These are phyloP conservation scores for Penicillium sp. DNA, from an alignment of 2,329 filamentous ascomycete species.

Conservation along the genomic window DNA sequence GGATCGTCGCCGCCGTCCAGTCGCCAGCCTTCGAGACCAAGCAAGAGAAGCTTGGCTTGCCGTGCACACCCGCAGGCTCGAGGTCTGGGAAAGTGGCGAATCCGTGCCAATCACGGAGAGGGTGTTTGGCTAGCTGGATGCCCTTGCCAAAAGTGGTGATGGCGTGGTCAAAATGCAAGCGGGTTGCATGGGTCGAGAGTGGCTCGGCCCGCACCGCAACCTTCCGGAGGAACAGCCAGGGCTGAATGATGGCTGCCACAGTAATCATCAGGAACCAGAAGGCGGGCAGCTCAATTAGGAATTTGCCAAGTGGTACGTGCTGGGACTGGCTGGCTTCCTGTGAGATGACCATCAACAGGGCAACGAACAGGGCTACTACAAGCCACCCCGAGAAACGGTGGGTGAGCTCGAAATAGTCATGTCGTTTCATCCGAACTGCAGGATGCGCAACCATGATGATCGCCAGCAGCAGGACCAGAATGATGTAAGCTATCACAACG, in stretches of 20 bases:
- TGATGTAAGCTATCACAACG: constrained; percentile 56
- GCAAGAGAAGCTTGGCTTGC: constrained; percentile 60
- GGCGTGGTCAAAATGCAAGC: constrained; percentile 67
- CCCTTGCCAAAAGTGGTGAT: constrained; percentile 58
- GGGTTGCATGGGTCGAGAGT: constrained; percentile 70
- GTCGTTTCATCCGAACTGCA: constrained; percentile 58
- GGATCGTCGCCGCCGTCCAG: constrained; percentile 67
- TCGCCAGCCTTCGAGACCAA: constrained; percentile 72
- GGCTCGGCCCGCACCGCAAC: constrained; percentile 64
- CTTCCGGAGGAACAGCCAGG: constrained; percentile 70
- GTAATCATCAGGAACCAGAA: constrained; percentile 69
- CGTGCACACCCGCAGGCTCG: constrained; percentile 12
- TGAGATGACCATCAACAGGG: constrained; percentile 58
- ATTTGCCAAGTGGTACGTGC: constrained; percentile 36
- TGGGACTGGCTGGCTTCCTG: constrained; percentile 41
- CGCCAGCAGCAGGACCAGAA: constrained; percentile 56
- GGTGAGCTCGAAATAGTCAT: constrained; percentile 68
- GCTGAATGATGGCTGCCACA: constrained; percentile 65
- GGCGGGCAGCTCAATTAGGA: constrained; percentile 49
- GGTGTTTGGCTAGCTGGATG: constrained; percentile 61
- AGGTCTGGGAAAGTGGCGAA: constrained; percentile 71
- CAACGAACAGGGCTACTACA: constrained; percentile 64
- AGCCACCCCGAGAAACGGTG: constrained; percentile 76
- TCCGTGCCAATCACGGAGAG: constrained; percentile 70
- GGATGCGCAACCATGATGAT: constrained; percentile 67